Base-by-base conservation (phyloP, 306 rosid species). In the Malus sylvestris region DNA sequence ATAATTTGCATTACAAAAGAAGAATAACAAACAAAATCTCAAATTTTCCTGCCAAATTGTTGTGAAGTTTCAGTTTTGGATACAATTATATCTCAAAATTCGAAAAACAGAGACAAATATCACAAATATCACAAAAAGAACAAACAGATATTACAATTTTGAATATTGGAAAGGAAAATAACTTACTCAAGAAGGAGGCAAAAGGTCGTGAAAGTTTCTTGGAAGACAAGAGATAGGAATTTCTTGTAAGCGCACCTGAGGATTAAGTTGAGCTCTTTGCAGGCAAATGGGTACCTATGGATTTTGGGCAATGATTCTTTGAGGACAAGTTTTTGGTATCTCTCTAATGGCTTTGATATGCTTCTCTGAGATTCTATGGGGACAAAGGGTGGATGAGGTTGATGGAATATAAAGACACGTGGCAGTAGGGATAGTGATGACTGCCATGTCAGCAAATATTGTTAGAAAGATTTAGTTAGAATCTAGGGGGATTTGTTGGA, bases 141-240 rank as follows among this genome's bases (percentile, higher is more conserved):
- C 35, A 33, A 33, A 33, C 35, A 33, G 1, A 33, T 33, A 33
- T 1, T 33, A 33, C 35, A 4, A 32, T 32, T 32, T 32, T 4
- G 33, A 33, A 13, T 5, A 19, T 15, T 19, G 13, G 38, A 35
- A 29, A 70, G 35, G 4, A 59, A 45, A 44, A 33, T 33, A 19
- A 73, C 84, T 58, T 82, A 93, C 98, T 87, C 67, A 5, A 96
- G 96, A 5, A 96, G 93, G 58, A 89, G 91, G 83, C 86, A 91
- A 79, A 94, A 91, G 83, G 98, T 95, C 14, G 87, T 42, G 85
- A 89, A 88, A 68, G 83, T 77, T 71, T 94, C 93, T 66, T 94
- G 86, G 79, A 83, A 86, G 80, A 94, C 23, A 30, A 86, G 71
- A 71, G 89, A 70, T 79, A 90, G 93, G 18, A 89, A 82, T 29